Conservation (phyloP, 2,329 filamentous ascomycete genomes). For the Parascedosporium putredinis region DNA sequence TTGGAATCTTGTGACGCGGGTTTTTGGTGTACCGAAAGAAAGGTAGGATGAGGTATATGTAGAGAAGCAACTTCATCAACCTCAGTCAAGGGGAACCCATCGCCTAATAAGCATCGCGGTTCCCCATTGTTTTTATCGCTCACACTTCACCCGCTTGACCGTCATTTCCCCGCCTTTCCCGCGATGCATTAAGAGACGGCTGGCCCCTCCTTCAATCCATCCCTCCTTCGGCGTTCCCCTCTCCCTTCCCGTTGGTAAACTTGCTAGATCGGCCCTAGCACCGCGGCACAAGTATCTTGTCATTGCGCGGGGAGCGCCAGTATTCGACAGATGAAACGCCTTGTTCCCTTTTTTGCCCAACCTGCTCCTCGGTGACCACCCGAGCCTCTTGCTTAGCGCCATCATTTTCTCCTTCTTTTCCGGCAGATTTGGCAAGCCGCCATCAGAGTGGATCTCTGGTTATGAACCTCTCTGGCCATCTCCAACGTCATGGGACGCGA, state of each 20-base stretch:
- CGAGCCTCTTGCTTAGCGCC: neutral
- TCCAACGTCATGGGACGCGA: neutral
- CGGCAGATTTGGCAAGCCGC: constrained; percentile 1
- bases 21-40: too few relatives aligned
- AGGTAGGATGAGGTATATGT: too few relatives aligned
- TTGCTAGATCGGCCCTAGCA: neutral
- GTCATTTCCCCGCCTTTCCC: constrained; percentile 2
- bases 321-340: neutral
- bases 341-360: neutral
- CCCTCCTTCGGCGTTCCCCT: too few relatives aligned
- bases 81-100: neutral
- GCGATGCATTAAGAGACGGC: neutral
- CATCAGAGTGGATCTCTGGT: neutral
- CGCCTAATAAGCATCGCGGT: neutral
- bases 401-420: neutral
- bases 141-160: constrained; percentile 1
- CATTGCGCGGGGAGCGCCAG: too few relatives aligned
- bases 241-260: too few relatives aligned
- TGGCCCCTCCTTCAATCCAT: neutral
- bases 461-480: neutral
- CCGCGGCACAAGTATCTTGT: neutral
- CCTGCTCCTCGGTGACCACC: neutral
- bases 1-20: too few relatives aligned
- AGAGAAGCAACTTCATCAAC: neutral
- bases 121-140: neutral